These are phyloP conservation scores for Ustilaginoidea virens DNA, from an alignment of 2,329 filamentous ascomycete genomes.

Conservation along the genomic window DNA sequence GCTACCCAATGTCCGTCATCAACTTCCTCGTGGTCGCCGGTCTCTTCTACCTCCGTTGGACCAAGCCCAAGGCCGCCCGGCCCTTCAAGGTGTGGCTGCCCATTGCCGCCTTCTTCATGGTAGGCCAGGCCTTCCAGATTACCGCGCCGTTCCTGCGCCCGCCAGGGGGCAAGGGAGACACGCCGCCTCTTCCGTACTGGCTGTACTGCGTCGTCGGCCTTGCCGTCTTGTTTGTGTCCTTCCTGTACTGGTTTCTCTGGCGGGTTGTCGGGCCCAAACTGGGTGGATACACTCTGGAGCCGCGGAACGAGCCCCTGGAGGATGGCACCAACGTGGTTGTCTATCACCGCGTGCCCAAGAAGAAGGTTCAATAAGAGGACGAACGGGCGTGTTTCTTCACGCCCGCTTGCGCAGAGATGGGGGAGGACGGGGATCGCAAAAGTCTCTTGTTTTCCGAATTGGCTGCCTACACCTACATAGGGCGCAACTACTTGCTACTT, in stretches of 20 bases:
- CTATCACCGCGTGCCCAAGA: slow-evolving; percentile 7
- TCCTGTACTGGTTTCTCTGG: slow-evolving; percentile 10
- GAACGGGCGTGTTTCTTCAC: too few relatives aligned
- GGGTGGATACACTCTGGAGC: slow-evolving; percentile 7
- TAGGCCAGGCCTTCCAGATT: slow-evolving; percentile 10
- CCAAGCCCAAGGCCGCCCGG: slow-evolving; percentile 6
- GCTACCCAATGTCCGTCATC: slow-evolving; percentile 3
- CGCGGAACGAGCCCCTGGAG: slow-evolving; percentile 8
- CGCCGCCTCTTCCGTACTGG: slow-evolving; percentile 10
- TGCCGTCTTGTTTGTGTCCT: slow-evolving; percentile 6
- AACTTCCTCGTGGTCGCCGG: slow-evolving; percentile 6
- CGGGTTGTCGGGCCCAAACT: slow-evolving; percentile 9
- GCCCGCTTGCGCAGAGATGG: too few relatives aligned
- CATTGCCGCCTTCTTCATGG: slow-evolving; percentile 8
- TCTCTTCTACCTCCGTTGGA: slow-evolving; percentile 7
- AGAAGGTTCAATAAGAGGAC: background rate
- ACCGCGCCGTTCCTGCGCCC: slow-evolving; percentile 9
- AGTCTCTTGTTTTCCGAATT: too few relatives aligned
- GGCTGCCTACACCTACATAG: too few relatives aligned
- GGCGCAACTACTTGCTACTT: too few relatives aligned
- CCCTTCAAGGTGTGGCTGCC: slow-evolving; percentile 10
- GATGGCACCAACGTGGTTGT: slow-evolving; percentile 11
- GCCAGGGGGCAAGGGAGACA: slow-evolving; percentile 8
- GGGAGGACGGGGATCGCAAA: too few relatives aligned
- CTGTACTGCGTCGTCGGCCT: slow-evolving; percentile 11